Evolutionary conservation across 2,329 filamentous ascomycete genomes (phyloP), one percentile per base, ranked within the genome.

Genomic region (Pyrenophora seminiperda): DNA sequence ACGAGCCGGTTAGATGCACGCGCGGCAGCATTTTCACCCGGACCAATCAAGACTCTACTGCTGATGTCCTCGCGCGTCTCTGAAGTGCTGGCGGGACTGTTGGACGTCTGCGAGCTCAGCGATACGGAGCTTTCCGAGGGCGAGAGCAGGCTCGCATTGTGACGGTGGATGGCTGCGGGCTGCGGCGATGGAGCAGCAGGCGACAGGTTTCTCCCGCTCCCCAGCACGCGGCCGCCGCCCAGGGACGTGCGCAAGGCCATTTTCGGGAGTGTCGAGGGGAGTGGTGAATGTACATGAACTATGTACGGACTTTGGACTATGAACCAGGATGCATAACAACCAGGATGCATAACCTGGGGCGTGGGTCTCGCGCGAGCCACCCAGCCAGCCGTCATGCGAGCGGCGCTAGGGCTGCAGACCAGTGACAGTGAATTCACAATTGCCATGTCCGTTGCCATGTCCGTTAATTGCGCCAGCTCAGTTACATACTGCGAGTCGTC

Each of bases 201-300:
- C 62, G 87, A 88, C 66, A 96, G 84, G 66, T 88, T 86, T 75
- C 88, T 91, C 66, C 90, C 91, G 77, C 83, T 95, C 67, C 93
- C 93, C 66, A 97, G 79, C 69, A 97, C 87, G 77, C 93, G 86
- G 73, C 93, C 93, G 76, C 93, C 92, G 75, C 93, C 93, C 73
- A 97, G 83, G 53, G 75, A 76, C 80, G 89, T 92, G 79, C 69
- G 68, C 57, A 68, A 71, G 68, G 69, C 65, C 69, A 73, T 72
- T 56, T 54, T 65, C 20, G 45, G 54, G 54, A 51, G 49, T 53
- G 57, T 61, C 40, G 61, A 56, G 56, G 50, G 47, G 47, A 42
- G 46, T 50, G 46, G 59, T 27, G 34, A n/a, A 47, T 41, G 63
- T 40, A 54, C 60, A 62, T 61, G 56, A 43, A 43, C 52, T 19